Base-by-base conservation (phyloP, 208 protist species). In the Leptomonas seymouri region DNA sequence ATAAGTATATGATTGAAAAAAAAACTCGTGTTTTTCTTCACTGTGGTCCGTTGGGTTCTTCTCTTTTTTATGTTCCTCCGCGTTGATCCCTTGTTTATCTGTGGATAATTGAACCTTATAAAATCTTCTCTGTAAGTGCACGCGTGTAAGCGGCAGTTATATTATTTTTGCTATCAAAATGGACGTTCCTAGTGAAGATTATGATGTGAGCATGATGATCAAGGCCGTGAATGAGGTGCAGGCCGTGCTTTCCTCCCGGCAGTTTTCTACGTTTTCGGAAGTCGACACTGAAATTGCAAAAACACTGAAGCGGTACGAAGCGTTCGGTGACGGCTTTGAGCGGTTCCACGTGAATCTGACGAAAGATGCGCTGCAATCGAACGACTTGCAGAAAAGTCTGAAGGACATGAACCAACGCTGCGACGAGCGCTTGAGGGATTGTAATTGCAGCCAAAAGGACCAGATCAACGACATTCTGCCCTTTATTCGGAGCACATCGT, bases 381-480 rank as follows among this genome's bases (percentile, higher is more conserved):
- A 60, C 46, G 82, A 93, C 59, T 64, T 91, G 45, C 51, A 82
- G 42, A 78, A 78, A 57, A 87, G 70, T 60, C 63, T 91, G 28
- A 63, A 60, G 21, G 86, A 93, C 39, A 93, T 96, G 86, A 82
- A 84, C 55, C 65, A 75, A 25, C 75, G 78, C 0, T 96, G 91
- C 44, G 71, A 90, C 25, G 69, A 74, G 44, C 58, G 76, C 0
- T 44, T 94, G 0, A 44, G 62, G n/a, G 88, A 93, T 23, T 93
- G 86, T 67, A 78, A 89, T 34, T 82, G 74, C 50, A 89, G 85
- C 58, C 82, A 91, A 70, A 90, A 93, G 28, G 86, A 94, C 66
- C 82, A 86, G 49, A 89, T 96, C 14, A 94, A 94, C 57, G 81
- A 94, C 57, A 89, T 96, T 23, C 60, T 96, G 34, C 89, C 91